Percentiles rank a stretch among this genome's conserved stretches.
Conservation (phyloP, 2,329 filamentous ascomycete genomes). For the Delphinella strobiligena region DNA sequence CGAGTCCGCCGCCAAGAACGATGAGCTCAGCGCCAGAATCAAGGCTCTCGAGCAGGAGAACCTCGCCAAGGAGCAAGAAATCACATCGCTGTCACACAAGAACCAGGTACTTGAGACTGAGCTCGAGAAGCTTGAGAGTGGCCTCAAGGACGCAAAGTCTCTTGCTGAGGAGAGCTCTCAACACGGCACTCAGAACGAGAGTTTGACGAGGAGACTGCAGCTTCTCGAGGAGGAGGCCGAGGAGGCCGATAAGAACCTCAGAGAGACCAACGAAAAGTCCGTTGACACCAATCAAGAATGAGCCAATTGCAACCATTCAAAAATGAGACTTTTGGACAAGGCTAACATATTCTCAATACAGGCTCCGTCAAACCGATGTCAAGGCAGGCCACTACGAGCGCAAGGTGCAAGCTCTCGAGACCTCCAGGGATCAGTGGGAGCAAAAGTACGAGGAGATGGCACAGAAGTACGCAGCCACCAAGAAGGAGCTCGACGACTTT, state of each 20-base stretch:
- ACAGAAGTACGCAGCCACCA: conserved; percentile 70
- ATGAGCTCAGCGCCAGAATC: conserved; percentile 78
- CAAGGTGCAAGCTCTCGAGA: conserved; percentile 94
- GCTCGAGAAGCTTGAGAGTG: conserved; percentile 80
- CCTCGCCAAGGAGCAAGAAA: conserved; percentile 93
- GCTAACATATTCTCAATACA: conserved; percentile 28
- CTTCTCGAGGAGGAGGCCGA: conserved; percentile 97
- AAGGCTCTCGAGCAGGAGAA: conserved; percentile 83
- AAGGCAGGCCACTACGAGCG: conserved; percentile 99
- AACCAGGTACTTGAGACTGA: conserved; percentile 82
- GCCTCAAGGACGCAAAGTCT: conserved; percentile 79
- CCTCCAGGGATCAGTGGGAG: conserved; percentile 88
- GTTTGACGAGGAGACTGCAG: conserved; percentile 82
- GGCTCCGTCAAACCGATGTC: conserved; percentile 96
- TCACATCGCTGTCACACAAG: conserved; percentile 91
- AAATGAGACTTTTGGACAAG: no score
- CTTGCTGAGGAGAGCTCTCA: conserved; percentile 69
- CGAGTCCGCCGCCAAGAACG: conserved; percentile 65
- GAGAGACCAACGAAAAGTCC: conserved; percentile 98
- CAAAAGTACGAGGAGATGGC: conserved; percentile 95
- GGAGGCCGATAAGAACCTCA: conserved; percentile 87
- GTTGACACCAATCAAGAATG: conserved; percentile 24
- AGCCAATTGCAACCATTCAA: conserved; percentile 2
- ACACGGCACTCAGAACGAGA: conserved; percentile 82
- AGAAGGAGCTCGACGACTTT: conserved; percentile 88